Percentiles rank a stretch among this genome's conserved stretches.
These are phyloP conservation scores for Podospora fimiseda DNA, from an alignment of 495 filamentous ascomycete genomes.

Conservation along the genomic window DNA sequence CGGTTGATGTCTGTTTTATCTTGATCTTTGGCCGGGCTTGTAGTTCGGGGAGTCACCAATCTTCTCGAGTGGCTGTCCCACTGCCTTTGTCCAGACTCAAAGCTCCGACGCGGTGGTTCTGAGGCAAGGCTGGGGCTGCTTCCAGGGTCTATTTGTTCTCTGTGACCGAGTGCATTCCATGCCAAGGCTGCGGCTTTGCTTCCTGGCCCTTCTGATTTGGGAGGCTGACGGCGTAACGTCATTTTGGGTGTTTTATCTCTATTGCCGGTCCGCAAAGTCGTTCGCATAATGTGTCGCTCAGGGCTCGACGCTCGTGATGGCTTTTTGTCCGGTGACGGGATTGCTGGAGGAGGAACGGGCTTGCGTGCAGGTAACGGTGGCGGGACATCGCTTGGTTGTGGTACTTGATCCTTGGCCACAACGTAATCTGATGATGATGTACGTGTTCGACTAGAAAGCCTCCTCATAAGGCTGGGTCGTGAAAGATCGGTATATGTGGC, in stretches of 20 bases:
- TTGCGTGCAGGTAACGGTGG: conserved; percentile 29
- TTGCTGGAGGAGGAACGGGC: conserved; percentile 14
- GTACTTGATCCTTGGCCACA: conserved; percentile 18
- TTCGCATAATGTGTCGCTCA: conserved; percentile 77
- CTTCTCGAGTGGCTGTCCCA: conserved; percentile 44
- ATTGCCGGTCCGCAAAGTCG: conserved; percentile 64
- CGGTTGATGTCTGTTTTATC: conserved; percentile 18
- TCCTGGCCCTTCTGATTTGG: conserved; percentile 43
- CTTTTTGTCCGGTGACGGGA: conserved; percentile 29
- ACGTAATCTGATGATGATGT: conserved; percentile 45
- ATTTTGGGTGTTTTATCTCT: conserved; percentile 55
- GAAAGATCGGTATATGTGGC: conserved; percentile 71
- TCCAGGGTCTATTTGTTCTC: conserved; percentile 9
- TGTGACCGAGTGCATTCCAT: conserved; percentile 53
- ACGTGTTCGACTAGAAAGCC: conserved; percentile 46
- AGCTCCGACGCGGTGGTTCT: conserved; percentile 23
- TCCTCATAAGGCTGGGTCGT: conserved; percentile 58
- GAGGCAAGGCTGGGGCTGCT: conserved; percentile 6
- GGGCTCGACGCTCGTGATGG: conserved; percentile 68
- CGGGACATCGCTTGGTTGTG: conserved; percentile 15
- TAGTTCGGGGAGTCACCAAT: conserved; percentile 25
- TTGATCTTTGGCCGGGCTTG: conserved; percentile 16
- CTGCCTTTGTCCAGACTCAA: conserved; percentile 20
- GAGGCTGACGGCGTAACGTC: conserved; percentile 31
- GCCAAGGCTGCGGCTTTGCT: conserved; percentile 85